Base-by-base conservation (phyloP, 129 eudicot species). In the Chrysanthemum seticuspe region DNA sequence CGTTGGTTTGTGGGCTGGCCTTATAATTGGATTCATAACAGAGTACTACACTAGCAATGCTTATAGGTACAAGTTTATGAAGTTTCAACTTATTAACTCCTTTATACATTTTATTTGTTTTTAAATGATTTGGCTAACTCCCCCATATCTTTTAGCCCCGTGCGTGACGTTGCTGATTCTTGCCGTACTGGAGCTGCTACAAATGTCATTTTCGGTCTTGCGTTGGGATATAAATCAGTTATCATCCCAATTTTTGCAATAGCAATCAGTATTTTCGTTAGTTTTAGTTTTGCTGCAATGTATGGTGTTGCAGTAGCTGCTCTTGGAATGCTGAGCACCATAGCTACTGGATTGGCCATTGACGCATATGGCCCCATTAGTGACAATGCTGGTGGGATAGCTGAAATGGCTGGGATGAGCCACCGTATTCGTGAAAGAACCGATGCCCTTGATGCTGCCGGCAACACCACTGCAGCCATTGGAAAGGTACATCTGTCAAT, bases 1-100 rank as follows among this genome's bases (percentile, higher is more conserved):
- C 74, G 96, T 89, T 85, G 96, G 96, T 77, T 84, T 89, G 74
- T 89, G 96, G 96, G 96, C 96, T 78, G 96, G 96, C 40, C 92
- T 89, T 44, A 82, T 86, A 52, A 89, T 89, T 71, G 96, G 96
- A 57, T 89, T 88, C 64, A 80, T 91, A 64, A 91, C 90, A 0
- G 97, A 91, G 72, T 91, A 88, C 85, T 91, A 75, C 53, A 91
- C 97, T 55, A 86, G 95, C 85, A 88, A 88, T 62, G 92, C 95
- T 49, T 89, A 89, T 78, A 89, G 96, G 96, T 85, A 82, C 6
- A 29, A 53, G 44, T 52, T 74, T 44, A 52, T 57, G 16, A 10
- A 14, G 25, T 34, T 31, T 14, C 25, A 36, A 63, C 5, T 36
- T 27, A 63, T 63, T n/a, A 13, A 34, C 51, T 18, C 47, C 10